Evolutionary conservation across 108 stramenopile genomes (phyloP).

Genomic region (Skeletonema tropicum): DNA sequence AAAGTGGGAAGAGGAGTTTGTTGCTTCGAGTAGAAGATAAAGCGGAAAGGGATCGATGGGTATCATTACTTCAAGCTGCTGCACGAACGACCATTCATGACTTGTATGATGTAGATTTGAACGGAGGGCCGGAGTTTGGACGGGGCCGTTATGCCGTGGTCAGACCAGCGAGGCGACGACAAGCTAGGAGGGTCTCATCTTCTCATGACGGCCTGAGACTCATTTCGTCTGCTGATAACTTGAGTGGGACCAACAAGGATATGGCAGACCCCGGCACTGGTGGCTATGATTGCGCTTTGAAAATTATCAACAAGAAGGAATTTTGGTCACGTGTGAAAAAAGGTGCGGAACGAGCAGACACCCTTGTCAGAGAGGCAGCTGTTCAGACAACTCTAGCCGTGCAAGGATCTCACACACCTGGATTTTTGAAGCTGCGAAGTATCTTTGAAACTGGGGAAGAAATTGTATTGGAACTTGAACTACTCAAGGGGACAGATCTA

Average conservation of each 20-base stretch:
- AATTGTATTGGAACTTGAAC: conserved; percentile 87
- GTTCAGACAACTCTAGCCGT: conserved; percentile 87
- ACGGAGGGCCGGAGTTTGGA: conserved; percentile 53
- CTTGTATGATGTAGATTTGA: conserved; percentile 68
- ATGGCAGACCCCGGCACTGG: conserved; percentile 10
- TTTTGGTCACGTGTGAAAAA: conserved; percentile 89
- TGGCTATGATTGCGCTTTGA: conserved; percentile 77
- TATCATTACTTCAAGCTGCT: conserved; percentile 64
- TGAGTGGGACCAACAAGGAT: conserved; percentile 31
- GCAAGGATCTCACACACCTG: conserved; percentile 47
- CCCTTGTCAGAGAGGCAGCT: conserved; percentile 87
- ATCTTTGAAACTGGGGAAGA: conserved; percentile 88
- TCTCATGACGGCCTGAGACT: conserved; percentile 38
- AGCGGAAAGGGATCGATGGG: conserved; percentile 71
- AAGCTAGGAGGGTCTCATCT: conserved; percentile 26
- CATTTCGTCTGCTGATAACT: conserved; percentile 33
- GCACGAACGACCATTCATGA: conserved; percentile 63
- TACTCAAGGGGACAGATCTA: conserved; percentile 81
- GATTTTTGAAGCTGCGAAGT: conserved; percentile 67
- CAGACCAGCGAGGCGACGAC: conserved; percentile 57
- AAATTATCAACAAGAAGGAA: conserved; percentile 89
- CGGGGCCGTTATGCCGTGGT: conserved; percentile 76
- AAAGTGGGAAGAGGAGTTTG: conserved; percentile 64
- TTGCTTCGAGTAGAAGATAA: conserved; percentile 64
- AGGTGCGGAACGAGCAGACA: conserved; percentile 88